These are phyloP conservation scores for Botrytis squamosa DNA, from an alignment of 2,329 filamentous ascomycete species.

Conservation along the genomic window DNA sequence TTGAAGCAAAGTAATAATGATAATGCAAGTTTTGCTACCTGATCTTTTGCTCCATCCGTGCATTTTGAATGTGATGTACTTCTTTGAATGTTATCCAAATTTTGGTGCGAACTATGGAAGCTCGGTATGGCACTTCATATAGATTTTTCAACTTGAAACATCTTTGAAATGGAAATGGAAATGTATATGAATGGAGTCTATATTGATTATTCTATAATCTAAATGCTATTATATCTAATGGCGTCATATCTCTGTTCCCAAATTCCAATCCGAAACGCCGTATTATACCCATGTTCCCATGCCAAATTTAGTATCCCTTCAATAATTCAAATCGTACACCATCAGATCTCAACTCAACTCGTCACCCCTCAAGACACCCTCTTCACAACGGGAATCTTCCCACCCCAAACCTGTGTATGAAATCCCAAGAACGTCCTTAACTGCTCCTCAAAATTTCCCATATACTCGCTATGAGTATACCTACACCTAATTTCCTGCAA, in stretches of 20 bases:
- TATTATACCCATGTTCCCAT: not conserved
- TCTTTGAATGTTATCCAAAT: not conserved
- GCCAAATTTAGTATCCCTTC: not conserved
- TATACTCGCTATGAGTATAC: conserved; percentile 13
- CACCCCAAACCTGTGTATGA: conserved; percentile 12
- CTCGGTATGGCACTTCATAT: not conserved
- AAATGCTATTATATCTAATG: not conserved
- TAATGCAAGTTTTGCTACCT: not conserved
- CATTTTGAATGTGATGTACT: not conserved
- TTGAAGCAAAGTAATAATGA: not conserved
- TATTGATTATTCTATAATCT: not conserved
- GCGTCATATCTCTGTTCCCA: not conserved
- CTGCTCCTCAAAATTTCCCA: conserved; percentile 19
- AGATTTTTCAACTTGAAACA: too few relatives aligned
- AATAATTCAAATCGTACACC: not conserved
- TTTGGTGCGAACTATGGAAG: not conserved
- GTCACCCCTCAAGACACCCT: not conserved
- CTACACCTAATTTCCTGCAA: not conserved
- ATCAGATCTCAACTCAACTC: not conserved
- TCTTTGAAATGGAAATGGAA: too few relatives aligned
- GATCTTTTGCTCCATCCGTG: too few relatives aligned
- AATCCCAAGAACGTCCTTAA: conserved; percentile 3
- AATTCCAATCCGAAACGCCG: not conserved
- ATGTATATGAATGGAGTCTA: not conserved
- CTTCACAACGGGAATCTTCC: not conserved